Conservation (phyloP, 2,329 filamentous ascomycete genomes). For the Pseudogymnoascus verrucosus region DNA sequence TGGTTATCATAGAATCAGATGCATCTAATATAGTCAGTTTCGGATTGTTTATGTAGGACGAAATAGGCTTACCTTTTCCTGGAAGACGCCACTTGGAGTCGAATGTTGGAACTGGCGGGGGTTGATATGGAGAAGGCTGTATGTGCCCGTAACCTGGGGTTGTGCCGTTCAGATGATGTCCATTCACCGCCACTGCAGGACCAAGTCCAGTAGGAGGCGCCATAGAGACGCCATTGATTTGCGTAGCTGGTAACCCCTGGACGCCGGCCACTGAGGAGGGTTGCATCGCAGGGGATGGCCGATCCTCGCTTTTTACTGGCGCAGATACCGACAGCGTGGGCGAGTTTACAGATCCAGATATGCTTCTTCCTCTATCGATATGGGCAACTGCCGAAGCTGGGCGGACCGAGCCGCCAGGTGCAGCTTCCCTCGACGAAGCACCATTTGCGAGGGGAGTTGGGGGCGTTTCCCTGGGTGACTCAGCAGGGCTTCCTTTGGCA, state of each 20-base stretch:
- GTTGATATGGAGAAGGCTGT: slow-evolving; percentile 20
- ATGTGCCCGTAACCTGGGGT: slow-evolving; percentile 26
- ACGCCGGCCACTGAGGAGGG: background rate
- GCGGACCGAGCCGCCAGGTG: background rate
- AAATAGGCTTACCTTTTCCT: slow-evolving; percentile 37
- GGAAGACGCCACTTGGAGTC: slow-evolving; percentile 35
- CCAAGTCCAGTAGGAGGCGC: slow-evolving; percentile 22
- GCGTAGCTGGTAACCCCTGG: background rate
- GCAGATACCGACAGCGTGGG: slow-evolving; percentile 25
- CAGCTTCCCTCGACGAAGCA: background rate
- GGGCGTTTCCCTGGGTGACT: slow-evolving; percentile 35
- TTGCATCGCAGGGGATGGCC: slow-evolving; percentile 24
- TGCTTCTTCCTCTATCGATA: slow-evolving; percentile 25
- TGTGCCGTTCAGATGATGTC: slow-evolving; percentile 21
- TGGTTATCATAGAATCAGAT: slow-evolving; percentile 58
- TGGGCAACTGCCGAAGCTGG: slow-evolving; percentile 22
- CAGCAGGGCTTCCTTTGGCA: slow-evolving; percentile 46
- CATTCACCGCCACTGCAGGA: slow-evolving; percentile 19
- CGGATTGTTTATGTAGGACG: background rate
- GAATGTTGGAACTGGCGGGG: slow-evolving; percentile 29
- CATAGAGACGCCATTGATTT: slow-evolving; percentile 20
- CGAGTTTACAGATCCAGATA: slow-evolving; percentile 25
- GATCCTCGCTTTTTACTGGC: slow-evolving; percentile 33
- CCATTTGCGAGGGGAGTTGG: slow-evolving; percentile 17
- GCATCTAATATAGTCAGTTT: slow-evolving; percentile 35